A percentile compares a stretch with the other conserved stretches of the same genome.
These are phyloP conservation scores for Boletus reticulatus DNA, from an alignment of 768 basidiomycete species.

Conservation along the genomic window DNA sequence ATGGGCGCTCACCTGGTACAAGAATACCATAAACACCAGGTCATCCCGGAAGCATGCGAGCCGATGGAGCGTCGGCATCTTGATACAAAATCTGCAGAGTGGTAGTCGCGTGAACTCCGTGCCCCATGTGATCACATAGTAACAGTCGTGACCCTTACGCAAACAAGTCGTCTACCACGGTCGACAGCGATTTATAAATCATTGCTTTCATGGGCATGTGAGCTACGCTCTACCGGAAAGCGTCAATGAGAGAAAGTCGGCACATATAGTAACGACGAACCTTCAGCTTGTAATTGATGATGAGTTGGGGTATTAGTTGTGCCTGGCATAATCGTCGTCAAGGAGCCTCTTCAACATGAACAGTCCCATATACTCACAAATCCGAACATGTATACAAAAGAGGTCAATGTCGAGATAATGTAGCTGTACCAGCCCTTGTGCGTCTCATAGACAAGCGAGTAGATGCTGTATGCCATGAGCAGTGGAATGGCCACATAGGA, in stretches of 20 bases:
- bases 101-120: slow-evolving; percentile 13
- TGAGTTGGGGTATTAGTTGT: slow-evolving; percentile 82
- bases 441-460: slow-evolving; percentile 78
- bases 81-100: slow-evolving; percentile 76
- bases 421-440: slow-evolving; percentile 98
- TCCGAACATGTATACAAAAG: slow-evolving; percentile 95
- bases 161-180: slow-evolving; percentile 90
- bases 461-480: slow-evolving; percentile 71
- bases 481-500: slow-evolving; percentile 85
- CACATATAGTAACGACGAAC: slow-evolving; percentile 36
- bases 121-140: slow-evolving; percentile 12
- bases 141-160: slow-evolving; percentile 51
- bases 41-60: slow-evolving; percentile 90
- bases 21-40: slow-evolving; percentile 85
- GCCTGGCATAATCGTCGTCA: slow-evolving; percentile 46
- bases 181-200: slow-evolving; percentile 92
- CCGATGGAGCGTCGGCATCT: slow-evolving; percentile 94
- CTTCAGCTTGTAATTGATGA: slow-evolving; percentile 98
- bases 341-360: slow-evolving; percentile 1
- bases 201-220: slow-evolving; percentile 99
- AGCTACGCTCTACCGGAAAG: slow-evolving; percentile 69
- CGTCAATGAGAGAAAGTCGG: slow-evolving; percentile 5
- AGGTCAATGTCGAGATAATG: slow-evolving; percentile 87
- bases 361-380: slow-evolving; percentile 64
- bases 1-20: slow-evolving; percentile 73